A percentile compares a stretch with the other conserved stretches of the same genome.
phyloP scores from a whole-genome alignment of 495 filamentous ascomycete species.

The Sordaria brevicollis region DNA sequence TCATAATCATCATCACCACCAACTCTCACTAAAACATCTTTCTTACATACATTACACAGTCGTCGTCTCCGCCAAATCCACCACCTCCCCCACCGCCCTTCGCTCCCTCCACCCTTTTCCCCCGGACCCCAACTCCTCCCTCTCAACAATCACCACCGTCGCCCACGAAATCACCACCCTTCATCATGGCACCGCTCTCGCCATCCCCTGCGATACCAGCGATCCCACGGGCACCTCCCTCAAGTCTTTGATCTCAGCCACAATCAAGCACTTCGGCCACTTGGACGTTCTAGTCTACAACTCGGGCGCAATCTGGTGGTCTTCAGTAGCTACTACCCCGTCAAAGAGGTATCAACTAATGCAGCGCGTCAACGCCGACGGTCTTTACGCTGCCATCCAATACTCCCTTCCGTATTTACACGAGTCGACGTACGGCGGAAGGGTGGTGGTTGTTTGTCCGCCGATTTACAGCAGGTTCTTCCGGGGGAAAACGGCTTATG shows the following conservation, averaged over 20 bases:
- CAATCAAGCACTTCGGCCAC: slow-evolving; percentile 49
- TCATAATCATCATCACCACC: no score
- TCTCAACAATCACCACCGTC: slow-evolving; percentile 78
- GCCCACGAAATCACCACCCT: slow-evolving; percentile 63
- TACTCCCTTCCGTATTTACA: slow-evolving; percentile 49
- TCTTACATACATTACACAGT: slow-evolving; percentile 39
- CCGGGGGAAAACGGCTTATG: slow-evolving; percentile 78
- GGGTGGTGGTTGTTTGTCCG: slow-evolving; percentile 73
- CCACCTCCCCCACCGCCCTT: slow-evolving; percentile 56
- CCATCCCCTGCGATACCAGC: slow-evolving; percentile 63
- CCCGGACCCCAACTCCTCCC: slow-evolving; percentile 68
- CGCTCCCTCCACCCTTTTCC: slow-evolving; percentile 50
- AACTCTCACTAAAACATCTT: background rate
- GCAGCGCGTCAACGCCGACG: slow-evolving; percentile 73
- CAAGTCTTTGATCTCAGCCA: slow-evolving; percentile 47
- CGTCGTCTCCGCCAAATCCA: slow-evolving; percentile 71
- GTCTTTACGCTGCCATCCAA: slow-evolving; percentile 60
- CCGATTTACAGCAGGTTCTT: slow-evolving; percentile 83
- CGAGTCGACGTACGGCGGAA: slow-evolving; percentile 35
- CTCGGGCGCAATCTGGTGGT: slow-evolving; percentile 82
- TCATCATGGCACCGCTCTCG: slow-evolving; percentile 48
- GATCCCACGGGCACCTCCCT: slow-evolving; percentile 45
- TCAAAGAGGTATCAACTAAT: slow-evolving; percentile 72
- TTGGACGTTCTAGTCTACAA: slow-evolving; percentile 76
- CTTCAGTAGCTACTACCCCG: slow-evolving; percentile 61